Percentiles rank a stretch among this genome's conserved stretches.
Evolutionary conservation across 2,329 filamentous ascomycete genomes (phyloP).

Genomic region (Aspergillus texensis): DNA sequence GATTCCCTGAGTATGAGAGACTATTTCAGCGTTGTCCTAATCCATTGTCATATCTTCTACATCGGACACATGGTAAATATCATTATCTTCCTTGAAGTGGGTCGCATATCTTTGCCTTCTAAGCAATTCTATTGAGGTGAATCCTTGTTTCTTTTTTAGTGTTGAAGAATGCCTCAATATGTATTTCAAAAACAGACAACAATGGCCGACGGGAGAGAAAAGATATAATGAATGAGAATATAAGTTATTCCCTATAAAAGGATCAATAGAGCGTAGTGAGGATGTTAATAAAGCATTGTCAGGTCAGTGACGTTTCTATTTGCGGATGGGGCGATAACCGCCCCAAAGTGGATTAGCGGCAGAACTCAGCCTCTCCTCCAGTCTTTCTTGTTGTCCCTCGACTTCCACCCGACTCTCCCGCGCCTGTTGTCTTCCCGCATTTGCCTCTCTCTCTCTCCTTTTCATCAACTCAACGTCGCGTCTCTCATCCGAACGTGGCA

Average conservation of each 20-base stretch:
- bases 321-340: constrained; percentile 13
- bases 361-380: constrained; percentile 15
- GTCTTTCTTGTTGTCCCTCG: constrained; percentile 20
- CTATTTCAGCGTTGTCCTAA: neutral
- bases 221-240: too few relatives aligned
- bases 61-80: neutral
- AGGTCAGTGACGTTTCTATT: neutral
- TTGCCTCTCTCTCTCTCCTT: constrained; percentile 14
- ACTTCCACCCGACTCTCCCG: constrained; percentile 8
- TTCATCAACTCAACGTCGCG: constrained; percentile 19
- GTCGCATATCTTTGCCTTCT: neutral
- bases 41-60: neutral
- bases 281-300: neutral
- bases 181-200: too few relatives aligned
- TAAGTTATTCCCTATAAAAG: too few relatives aligned
- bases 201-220: too few relatives aligned
- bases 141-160: too few relatives aligned
- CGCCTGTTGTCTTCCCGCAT: constrained; percentile 11
- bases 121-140: too few relatives aligned
- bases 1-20: neutral
- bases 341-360: constrained; percentile 26
- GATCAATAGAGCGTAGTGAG: too few relatives aligned
- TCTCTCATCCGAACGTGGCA: constrained; percentile 17
- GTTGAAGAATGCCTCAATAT: too few relatives aligned
- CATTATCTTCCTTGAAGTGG: neutral